Conservation (phyloP, 2,329 filamentous ascomycete genomes). For the Cytospora chrysosperma region DNA sequence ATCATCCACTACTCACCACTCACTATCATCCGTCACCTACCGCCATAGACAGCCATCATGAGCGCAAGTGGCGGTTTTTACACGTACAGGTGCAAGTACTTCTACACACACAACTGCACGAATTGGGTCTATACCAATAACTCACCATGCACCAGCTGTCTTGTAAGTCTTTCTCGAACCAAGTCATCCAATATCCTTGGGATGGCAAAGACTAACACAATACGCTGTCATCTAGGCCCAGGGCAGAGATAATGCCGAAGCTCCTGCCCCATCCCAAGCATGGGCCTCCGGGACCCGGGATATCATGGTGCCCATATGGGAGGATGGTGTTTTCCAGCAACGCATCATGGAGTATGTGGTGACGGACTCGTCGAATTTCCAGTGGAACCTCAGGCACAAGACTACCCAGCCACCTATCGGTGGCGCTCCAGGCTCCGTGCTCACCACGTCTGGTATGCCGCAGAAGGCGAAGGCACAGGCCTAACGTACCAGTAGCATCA, state of each 20-base stretch:
- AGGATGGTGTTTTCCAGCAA: conserved; percentile 48
- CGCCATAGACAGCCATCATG: conserved; percentile 31
- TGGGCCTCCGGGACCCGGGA: conserved; percentile 37
- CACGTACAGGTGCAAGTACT: conserved; percentile 53
- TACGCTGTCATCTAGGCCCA: conserved; percentile 39
- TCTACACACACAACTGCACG: conserved; percentile 46
- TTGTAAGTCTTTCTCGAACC: conserved; percentile 37
- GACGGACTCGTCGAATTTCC: conserved; percentile 37
- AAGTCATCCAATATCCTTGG: too few relatives aligned
- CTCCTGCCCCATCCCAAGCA: conserved; percentile 29
- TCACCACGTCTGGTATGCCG: background rate
- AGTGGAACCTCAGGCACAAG: conserved; percentile 41
- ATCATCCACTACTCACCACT: background rate
- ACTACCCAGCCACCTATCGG: conserved; percentile 10
- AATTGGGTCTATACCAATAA: conserved; percentile 52
- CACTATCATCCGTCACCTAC: background rate
- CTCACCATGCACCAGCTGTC: conserved; percentile 45
- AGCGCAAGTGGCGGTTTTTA: conserved; percentile 45
- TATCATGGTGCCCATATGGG: conserved; percentile 45
- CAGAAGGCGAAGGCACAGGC: background rate
- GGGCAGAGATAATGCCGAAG: conserved; percentile 46
- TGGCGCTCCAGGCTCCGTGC: conserved; percentile 10
- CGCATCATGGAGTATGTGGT: conserved; percentile 47
- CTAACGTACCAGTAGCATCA: background rate
- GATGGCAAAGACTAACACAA: background rate